These are phyloP conservation scores for Colletotrichum tropicale DNA, from an alignment of 2,329 filamentous ascomycete genomes.

Conservation along the genomic window DNA sequence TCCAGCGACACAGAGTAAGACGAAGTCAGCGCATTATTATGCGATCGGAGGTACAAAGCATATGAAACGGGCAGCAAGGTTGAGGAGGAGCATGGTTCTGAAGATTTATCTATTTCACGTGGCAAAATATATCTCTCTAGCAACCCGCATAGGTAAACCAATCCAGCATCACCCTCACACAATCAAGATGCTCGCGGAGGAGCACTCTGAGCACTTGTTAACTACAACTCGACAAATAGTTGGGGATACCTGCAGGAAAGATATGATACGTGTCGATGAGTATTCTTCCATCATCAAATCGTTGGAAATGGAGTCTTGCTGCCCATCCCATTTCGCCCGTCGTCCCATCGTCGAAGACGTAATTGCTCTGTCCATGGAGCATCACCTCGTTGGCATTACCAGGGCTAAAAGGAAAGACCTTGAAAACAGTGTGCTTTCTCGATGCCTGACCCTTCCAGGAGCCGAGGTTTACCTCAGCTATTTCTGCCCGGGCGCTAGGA, in stretches of 20 bases:
- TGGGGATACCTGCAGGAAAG: not conserved
- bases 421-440: not conserved
- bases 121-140: not conserved
- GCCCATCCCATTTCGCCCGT: not conserved
- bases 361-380: not conserved
- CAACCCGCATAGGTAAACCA: not conserved
- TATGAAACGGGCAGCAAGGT: not conserved
- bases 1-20: not conserved
- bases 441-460: not conserved
- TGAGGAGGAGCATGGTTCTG: accelerated
- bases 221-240: not conserved
- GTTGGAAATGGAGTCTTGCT: not conserved
- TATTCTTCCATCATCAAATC: not conserved
- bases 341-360: not conserved
- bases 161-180: not conserved
- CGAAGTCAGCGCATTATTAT: accelerated
- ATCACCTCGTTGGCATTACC: not conserved
- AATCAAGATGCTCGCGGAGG: not conserved
- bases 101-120: not conserved
- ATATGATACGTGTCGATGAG: not conserved
- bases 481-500: not conserved
- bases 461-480: not conserved
- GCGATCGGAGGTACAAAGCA: not conserved
- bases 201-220: not conserved
- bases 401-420: not conserved